These are phyloP conservation scores for Coleophoma crateriformis DNA, from an alignment of 2,329 filamentous ascomycete species.

Conservation along the genomic window DNA sequence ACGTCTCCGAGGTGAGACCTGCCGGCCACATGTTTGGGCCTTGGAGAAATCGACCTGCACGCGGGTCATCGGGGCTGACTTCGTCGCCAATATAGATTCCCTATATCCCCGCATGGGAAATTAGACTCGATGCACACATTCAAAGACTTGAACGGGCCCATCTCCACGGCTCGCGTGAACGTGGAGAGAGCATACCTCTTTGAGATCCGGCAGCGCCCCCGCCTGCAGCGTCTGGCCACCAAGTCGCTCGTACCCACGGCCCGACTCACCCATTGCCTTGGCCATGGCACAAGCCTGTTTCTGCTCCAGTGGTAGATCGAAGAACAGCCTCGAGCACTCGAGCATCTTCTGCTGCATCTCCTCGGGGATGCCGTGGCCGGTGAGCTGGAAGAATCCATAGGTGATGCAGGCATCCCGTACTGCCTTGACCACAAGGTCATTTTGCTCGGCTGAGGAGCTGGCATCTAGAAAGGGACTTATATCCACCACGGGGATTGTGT, in stretches of 20 bases:
- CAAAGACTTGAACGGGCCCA: neutral
- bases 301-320: slow-evolving; percentile 37
- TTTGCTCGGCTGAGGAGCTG: neutral
- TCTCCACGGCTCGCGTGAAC: neutral
- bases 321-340: slow-evolving; percentile 35
- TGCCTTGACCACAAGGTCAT: slow-evolving; percentile 22
- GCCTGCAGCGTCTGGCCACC: slow-evolving; percentile 37
- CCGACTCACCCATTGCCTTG: slow-evolving; percentile 27
- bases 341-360: slow-evolving; percentile 33
- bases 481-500: slow-evolving; percentile 7
- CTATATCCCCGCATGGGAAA: slow-evolving; percentile 2
- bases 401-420: slow-evolving; percentile 35
- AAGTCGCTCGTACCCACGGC: slow-evolving; percentile 42
- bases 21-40: slow-evolving; percentile 37
- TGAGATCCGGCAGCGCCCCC: slow-evolving; percentile 35
- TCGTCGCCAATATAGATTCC: slow-evolving; percentile 33
- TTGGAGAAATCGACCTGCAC: slow-evolving; percentile 27
- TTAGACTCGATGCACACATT: neutral
- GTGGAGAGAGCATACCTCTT: slow-evolving; percentile 24
- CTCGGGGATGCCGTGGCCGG: slow-evolving; percentile 35
- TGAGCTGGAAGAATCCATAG: slow-evolving; percentile 47
- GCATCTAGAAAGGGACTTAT: slow-evolving; percentile 5
- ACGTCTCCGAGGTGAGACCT: slow-evolving; percentile 23
- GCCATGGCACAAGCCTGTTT: slow-evolving; percentile 34
- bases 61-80: slow-evolving; percentile 31